Base-by-base conservation (phyloP, 257 asterid genomes). In the Penstemon eatonii region DNA sequence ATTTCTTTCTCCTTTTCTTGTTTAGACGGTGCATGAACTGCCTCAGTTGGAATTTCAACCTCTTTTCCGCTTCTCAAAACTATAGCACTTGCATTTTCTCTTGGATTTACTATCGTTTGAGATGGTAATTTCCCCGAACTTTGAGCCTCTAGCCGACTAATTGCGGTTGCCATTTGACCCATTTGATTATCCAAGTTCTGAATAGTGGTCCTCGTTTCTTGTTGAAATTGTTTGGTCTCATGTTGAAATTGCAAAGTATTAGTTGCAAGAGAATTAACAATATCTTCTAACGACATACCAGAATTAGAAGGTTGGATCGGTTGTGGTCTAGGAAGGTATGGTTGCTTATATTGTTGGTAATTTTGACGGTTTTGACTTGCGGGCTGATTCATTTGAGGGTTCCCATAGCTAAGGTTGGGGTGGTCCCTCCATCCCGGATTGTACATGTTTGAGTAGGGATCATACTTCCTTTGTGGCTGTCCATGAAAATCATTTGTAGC, bases 231-330 rank as follows among this genome's bases (percentile, higher is more conserved):
- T 19, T 19, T 19, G 25, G 25, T 43, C 54, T 63, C 56, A 10
- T 63, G 4, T 8, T 63, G 56, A 63, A 63, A 45, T 63, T 62
- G 67, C 5, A 12, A 33, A 15, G 54, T 7, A 7, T 62, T 42
- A 62, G 39, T 42, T 15, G 67, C 43, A 40, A 63, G 25, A 7
- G 42, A 63, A 2, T 63, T 63, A 0, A 63, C 25, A 45, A 63
- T 63, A 42, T 63, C 18, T 63, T 45, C 67, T 13, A 63, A 7
- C 8, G 55, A 63, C 41, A 0, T 63, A 63, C 55, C 56, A 42
- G 0, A 15, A 43, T 63, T 10, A 50, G 18, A 50, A 50, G 19
- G 11, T 50, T 50, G 55, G 6, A 13, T 3, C 18, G 55, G 6
- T 50, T 50, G 19, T 50, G 11, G 55, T 50, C 55, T 50, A 8